Base-by-base conservation (phyloP, 202 grass and related monocot genomes). In the Brachypodium distachyon region DNA sequence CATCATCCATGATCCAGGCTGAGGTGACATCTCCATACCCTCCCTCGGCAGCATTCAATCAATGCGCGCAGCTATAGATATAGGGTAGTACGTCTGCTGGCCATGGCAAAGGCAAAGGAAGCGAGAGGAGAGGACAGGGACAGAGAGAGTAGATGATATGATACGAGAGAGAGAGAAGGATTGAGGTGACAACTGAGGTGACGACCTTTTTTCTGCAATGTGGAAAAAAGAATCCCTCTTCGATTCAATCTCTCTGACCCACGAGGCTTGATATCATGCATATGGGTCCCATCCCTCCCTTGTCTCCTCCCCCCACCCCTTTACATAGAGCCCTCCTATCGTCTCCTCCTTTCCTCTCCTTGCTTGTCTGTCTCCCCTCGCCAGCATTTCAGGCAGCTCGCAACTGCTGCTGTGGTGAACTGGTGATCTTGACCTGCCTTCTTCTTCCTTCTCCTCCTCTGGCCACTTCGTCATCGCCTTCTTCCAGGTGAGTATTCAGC, bases 1-100 rank as follows among this genome's bases (percentile, higher is more conserved):
- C 27, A 62, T 36, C 78, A 62, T 36, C 78, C n/a, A n/a, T n/a
- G n/a, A n/a, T n/a, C n/a, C n/a, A n/a, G n/a, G n/a, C 22, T 65
- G 84, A 87, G 40, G 42, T 87, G 85, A 78, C 85, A 78, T 83
- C 74, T 87, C 85, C 79, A 36, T 80, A 44, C 73, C 40, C 25
- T 41, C 12, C 5, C 38, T 36, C 50, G 12, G 22, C 47, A 5
- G 49, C 79, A 78, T 67, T 87, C 6, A 87, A 87, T 72, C 3
- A 2, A 38, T 28, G 38, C 26, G 33, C 9, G 11, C 26, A 61
- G 61, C 21, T 40, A 54, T n/a, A n/a, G n/a, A n/a, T n/a, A n/a
- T n/a, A n/a, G n/a, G n/a, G n/a, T n/a, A n/a, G n/a, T n/a, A n/a
- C n/a, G n/a, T n/a, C n/a, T n/a, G n/a, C n/a, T n/a, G 4, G 5